Evolutionary conservation across 129 eudicot species (phyloP), one percentile per base, ranked within the genome.

Genomic region (Flaveria bidentis): DNA sequence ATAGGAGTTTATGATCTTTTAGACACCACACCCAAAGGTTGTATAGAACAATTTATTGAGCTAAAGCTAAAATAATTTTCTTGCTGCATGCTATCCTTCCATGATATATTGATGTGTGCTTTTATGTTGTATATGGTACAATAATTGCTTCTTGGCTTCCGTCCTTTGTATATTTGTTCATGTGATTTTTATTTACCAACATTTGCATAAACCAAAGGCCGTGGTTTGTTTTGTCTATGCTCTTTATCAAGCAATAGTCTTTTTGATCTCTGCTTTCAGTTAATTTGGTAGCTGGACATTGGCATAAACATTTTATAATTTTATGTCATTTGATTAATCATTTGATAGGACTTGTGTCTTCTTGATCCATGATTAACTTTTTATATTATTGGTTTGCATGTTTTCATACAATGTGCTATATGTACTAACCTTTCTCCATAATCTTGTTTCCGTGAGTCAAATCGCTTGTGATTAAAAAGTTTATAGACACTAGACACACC

Each of bases 211-310:
- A 44, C 17, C 0, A 12, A 18, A 67, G 72, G 72, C 9, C 42
- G 9, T 67, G 20, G 17, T 42, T 41, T 67, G 72, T 67, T 67
- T 20, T 36, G 26, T 41, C 28, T 67, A 9, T 41, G 9, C 52
- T 42, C 17, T 67, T 41, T 52, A 52, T 52, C 58, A 52, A 52
- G 58, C 58, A 52, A n/a, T 52, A 8, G 11, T 52, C 62, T 56
- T 56, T 56, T 20, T 20, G 30, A 56, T 20, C 28, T 56, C 10
- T 56, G 20, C 17, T 42, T 67, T 36, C 14, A 0, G 2, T 41
- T 42, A 66, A 66, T 66, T 66, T 20, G 33, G 22, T 67, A 3
- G 53, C 72, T 17, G 73, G 56, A 44, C 73, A 45, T 13, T 13
- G 36, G 25, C 12, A 68, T 13, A 52, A 52, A n/a, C 23, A 52